Evolutionary conservation across 2,329 filamentous ascomycete species (phyloP).

Genomic region (Ceratocystis diversiconidia): DNA sequence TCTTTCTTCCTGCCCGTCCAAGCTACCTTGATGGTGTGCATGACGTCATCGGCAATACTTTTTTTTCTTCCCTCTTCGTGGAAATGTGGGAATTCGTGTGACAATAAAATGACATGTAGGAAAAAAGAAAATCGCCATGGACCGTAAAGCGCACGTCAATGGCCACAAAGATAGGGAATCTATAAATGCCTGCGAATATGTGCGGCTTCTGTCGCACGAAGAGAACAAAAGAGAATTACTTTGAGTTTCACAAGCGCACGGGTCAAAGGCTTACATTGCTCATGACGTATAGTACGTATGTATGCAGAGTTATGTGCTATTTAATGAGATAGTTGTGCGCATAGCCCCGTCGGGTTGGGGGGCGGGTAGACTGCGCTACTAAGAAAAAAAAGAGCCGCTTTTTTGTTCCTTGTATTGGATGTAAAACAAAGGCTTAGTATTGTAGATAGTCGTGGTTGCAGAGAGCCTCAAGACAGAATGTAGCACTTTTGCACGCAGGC

Average conservation of each 20-base stretch:
- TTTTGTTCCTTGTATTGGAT: too few relatives aligned
- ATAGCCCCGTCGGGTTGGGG: too few relatives aligned
- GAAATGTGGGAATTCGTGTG: not conserved
- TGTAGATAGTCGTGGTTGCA: not conserved
- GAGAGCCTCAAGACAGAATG: too few relatives aligned
- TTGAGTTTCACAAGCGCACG: not conserved
- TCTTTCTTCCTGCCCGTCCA: not conserved
- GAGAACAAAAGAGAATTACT: not conserved
- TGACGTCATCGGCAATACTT: not conserved
- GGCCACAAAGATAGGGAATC: not conserved
- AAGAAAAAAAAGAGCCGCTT: not conserved
- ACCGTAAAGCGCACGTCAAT: too few relatives aligned
- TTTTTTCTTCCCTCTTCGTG: not conserved
- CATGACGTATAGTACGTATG: not conserved
- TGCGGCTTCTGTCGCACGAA: not conserved
- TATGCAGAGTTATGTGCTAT: not conserved
- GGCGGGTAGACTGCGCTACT: too few relatives aligned
- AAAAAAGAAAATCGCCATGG: not conserved
- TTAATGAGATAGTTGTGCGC: not conserved
- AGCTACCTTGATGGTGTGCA: not conserved
- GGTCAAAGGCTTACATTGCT: not conserved
- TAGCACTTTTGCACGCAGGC: too few relatives aligned
- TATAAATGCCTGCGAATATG: not conserved
- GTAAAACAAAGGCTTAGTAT: too few relatives aligned
- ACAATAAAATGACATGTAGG: not conserved